phyloP scores from a whole-genome alignment of 352 stramenopile species.

The Phytophthora palmivora region DNA sequence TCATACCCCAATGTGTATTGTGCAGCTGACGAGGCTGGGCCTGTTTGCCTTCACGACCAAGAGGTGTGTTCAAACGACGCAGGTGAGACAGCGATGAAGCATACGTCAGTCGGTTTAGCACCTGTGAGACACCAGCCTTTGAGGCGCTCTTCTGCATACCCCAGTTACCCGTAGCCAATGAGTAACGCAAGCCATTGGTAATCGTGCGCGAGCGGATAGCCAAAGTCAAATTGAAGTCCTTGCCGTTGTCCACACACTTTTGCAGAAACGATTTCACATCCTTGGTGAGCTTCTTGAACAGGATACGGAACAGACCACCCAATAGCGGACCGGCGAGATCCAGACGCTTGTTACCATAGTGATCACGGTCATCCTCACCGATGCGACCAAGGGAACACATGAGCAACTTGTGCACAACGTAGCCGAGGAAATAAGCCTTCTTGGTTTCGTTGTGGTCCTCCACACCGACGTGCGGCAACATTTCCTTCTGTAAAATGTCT shows the following conservation, averaged over 20 bases:
- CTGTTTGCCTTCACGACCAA: slow-evolving; percentile 99
- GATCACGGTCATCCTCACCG: slow-evolving; percentile 99
- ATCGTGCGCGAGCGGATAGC: slow-evolving; percentile 98
- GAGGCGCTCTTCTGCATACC: slow-evolving; percentile 93
- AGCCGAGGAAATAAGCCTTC: slow-evolving; percentile 98
- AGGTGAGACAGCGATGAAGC: slow-evolving; percentile 98
- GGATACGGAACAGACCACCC: slow-evolving; percentile 96
- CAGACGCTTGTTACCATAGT: slow-evolving; percentile 99
- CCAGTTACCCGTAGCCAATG: slow-evolving; percentile 99
- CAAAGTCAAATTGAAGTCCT: slow-evolving; percentile 97
- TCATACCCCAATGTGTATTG: slow-evolving; percentile 99
- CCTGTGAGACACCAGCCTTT: slow-evolving; percentile 99
- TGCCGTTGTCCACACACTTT: slow-evolving; percentile 92
- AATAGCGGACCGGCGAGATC: slow-evolving; percentile 99
- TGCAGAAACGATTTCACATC: slow-evolving; percentile 96
- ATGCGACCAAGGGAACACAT: slow-evolving; percentile 98
- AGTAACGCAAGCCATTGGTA: slow-evolving; percentile 98
- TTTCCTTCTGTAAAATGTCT: slow-evolving; percentile 99
- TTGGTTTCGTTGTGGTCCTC: slow-evolving; percentile 98
- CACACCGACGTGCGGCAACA: slow-evolving; percentile 98
- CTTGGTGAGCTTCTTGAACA: slow-evolving; percentile 99
- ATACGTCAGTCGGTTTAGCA: slow-evolving; percentile 99
- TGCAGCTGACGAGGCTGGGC: slow-evolving; percentile 99
- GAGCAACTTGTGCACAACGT: slow-evolving; percentile 99
- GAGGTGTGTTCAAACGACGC: slow-evolving; percentile 98